phyloP scores from a whole-genome alignment of 2,329 filamentous ascomycete species.

The Aspergillus fumigatus region DNA sequence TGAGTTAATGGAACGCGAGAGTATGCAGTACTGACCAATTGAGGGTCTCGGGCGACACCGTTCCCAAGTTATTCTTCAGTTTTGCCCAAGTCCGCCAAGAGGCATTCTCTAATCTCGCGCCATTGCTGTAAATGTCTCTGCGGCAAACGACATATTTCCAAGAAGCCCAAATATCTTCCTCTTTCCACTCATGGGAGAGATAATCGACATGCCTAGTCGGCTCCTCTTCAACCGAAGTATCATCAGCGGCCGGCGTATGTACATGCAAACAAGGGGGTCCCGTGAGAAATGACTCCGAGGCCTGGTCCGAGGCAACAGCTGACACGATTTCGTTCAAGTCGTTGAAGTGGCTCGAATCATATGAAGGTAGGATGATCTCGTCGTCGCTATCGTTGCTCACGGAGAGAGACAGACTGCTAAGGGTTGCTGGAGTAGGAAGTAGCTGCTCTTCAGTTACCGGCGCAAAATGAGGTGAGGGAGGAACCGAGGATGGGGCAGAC shows the following conservation, averaged over 20 bases:
- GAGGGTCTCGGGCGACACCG: conserved; percentile 82
- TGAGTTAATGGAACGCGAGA: neutral
- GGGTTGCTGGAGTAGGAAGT: conserved; percentile 34
- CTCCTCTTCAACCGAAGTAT: conserved; percentile 67
- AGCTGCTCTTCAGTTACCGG: conserved; percentile 25
- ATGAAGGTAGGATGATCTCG: conserved; percentile 41
- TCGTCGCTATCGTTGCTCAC: conserved; percentile 26
- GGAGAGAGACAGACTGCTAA: conserved; percentile 36
- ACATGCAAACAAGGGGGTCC: conserved; percentile 55
- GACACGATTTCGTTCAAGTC: conserved; percentile 37
- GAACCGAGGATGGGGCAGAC: conserved; percentile 33
- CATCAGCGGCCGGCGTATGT: conserved; percentile 67
- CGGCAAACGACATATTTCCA: conserved; percentile 90
- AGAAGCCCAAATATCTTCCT: conserved; percentile 96
- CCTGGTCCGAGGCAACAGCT: conserved; percentile 16
- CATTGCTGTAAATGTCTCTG: conserved; percentile 72
- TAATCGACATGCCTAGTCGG: conserved; percentile 93
- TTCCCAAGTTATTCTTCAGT: conserved; percentile 78
- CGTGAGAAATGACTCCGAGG: conserved; percentile 24
- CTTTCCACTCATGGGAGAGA: conserved; percentile 84
- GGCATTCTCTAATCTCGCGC: conserved; percentile 83
- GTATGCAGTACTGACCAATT: conserved; percentile 67
- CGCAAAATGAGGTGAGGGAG: conserved; percentile 35
- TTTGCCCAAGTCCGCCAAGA: conserved; percentile 98
- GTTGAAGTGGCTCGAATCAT: conserved; percentile 43